Base-by-base conservation (phyloP, 352 stramenopile genomes). In the Aphanomyces euteiches region DNA sequence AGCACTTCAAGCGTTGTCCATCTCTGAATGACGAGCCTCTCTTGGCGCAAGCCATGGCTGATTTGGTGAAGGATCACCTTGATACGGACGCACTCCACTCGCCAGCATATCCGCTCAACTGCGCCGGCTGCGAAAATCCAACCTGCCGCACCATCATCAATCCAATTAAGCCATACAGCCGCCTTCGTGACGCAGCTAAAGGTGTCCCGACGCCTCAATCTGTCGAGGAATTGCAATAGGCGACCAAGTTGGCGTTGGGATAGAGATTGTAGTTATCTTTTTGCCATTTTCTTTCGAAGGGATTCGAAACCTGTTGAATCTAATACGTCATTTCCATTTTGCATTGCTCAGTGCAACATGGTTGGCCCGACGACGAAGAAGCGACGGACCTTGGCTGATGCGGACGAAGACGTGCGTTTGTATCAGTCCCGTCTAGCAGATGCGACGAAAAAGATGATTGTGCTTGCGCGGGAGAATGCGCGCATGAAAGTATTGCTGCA, bases 41-140 rank as follows among this genome's bases (percentile, higher is more conserved):
- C 67, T 96, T 99, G 67, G 98, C 98, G 67, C 73, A 97, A 53
- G 97, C 98, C 63, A 96, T 99, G 88, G 96, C 96, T 2, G 91
- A 98, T 73, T 92, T 99, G 76, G 95, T 99, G 12, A 95, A 96
- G 58, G 82, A 95, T 54, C 95, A 98, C 28, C 72, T 99, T 47
- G 87, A 94, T 67, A 75, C 77, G 10, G 72, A 89, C 7, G 69
- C 82, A 66, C 75, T 95, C 47, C 85, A 92, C 77, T 92, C 85
- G 66, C 56, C 85, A 6, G 77, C 88, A 72, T 96, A 96, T 73
- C 83, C 83, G 59, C 85, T 96, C 47, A 95, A 93, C 66, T 96
- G 89, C 60, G 81, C 86, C 3, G 78, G 73, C 43, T 96, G 89
- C 78, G 81, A 77, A 36, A 96, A 95, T 74, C 79, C 87, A 10